Percentiles rank a stretch among this genome's conserved stretches.
Evolutionary conservation across 2,329 filamentous ascomycete species (phyloP).

Genomic region (Chalara sp.): DNA sequence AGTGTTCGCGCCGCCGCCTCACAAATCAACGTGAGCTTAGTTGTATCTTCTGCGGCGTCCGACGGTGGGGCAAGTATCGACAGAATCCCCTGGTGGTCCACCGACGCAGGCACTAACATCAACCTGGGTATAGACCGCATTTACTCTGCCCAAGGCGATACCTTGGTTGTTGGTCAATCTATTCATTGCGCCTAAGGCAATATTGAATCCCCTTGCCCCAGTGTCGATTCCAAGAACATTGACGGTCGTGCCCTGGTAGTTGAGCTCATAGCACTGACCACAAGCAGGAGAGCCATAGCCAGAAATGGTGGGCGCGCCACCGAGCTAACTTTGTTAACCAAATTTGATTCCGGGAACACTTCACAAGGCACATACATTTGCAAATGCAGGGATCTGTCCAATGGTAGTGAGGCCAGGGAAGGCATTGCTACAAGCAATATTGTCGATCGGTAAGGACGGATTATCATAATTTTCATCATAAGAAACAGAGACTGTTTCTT

Average conservation of each 20-base stretch:
- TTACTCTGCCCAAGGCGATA: background rate
- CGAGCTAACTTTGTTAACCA: background rate
- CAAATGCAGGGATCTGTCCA: background rate
- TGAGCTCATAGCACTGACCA: background rate
- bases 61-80: background rate
- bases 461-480: background rate
- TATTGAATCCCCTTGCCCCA: background rate
- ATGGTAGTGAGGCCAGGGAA: background rate
- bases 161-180: background rate
- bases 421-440: background rate
- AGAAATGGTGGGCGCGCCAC: background rate
- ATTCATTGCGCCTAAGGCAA: background rate
- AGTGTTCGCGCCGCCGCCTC: too few species aligned
- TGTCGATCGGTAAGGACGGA: background rate
- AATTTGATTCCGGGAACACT: background rate
- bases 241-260: background rate
- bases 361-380: background rate
- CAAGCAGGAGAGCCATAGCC: background rate
- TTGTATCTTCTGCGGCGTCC: too few species aligned
- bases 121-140: background rate
- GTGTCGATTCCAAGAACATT: background rate
- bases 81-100: background rate
- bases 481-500: background rate
- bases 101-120: background rate
- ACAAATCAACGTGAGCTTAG: too few species aligned